Percentiles rank a stretch among this genome's conserved stretches.
These are phyloP conservation scores for Prunus armeniaca DNA, from an alignment of 306 rosid species.

Conservation along the genomic window DNA sequence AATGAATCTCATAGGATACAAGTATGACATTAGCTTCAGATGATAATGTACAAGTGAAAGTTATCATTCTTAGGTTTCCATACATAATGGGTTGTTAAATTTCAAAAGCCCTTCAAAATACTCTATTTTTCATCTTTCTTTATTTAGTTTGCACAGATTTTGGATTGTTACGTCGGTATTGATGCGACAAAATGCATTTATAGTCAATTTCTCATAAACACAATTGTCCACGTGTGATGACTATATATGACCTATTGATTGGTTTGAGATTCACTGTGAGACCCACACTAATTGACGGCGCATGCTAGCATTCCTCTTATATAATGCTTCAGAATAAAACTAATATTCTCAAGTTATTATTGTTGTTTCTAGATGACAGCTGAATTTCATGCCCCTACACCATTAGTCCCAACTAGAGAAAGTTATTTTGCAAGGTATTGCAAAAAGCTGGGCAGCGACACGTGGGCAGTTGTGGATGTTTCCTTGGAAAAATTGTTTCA, in stretches of 20 bases:
- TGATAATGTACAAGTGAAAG: too few species aligned
- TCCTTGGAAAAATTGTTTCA: constrained; percentile 48
- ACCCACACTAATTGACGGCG: not conserved
- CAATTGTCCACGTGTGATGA: too few species aligned
- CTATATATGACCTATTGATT: not conserved
- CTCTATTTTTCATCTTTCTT: not conserved
- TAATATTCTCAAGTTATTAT: not conserved
- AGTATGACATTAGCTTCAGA: too few species aligned
- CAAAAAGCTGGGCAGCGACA: constrained; percentile 26
- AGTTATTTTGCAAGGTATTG: constrained; percentile 54
- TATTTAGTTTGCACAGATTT: not conserved
- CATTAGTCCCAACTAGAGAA: constrained; percentile 36
- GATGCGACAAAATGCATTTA: not conserved
- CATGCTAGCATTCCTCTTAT: not conserved
- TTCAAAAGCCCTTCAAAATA: too few species aligned
- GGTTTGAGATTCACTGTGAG: not conserved
- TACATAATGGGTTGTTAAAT: too few species aligned
- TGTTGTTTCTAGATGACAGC: constrained; percentile 36
- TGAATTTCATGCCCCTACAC: constrained; percentile 46
- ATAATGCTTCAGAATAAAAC: not conserved
- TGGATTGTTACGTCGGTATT: not conserved
- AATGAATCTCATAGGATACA: too few species aligned
- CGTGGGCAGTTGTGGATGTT: constrained; percentile 62
- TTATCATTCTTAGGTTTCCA: too few species aligned
- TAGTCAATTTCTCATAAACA: too few species aligned